These are phyloP conservation scores for Solanum hybrid DNA, from an alignment of 305 asterid genomes.

Conservation along the genomic window DNA sequence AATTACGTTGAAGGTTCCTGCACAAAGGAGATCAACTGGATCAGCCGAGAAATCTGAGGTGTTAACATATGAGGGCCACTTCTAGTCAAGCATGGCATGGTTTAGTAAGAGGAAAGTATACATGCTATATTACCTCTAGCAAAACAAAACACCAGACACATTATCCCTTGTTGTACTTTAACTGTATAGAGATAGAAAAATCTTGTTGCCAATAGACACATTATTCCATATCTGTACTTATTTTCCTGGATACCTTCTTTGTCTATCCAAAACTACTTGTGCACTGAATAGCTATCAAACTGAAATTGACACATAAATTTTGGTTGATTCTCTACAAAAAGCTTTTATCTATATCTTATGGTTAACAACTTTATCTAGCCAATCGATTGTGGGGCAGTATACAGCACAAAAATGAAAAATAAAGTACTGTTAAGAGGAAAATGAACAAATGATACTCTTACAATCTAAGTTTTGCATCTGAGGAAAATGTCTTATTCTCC, in stretches of 20 bases:
- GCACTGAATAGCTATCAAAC: not conserved
- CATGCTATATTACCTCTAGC: not conserved
- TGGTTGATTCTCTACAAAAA: not conserved
- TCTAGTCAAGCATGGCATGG: not conserved
- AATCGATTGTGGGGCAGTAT: not conserved
- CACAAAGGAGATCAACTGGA: constrained; percentile 4
- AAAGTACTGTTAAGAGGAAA: not conserved
- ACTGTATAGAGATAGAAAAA: not conserved
- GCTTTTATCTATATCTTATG: not conserved
- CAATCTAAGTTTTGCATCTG: not conserved
- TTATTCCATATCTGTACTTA: not conserved
- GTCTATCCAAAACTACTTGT: not conserved
- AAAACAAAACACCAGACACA: not conserved
- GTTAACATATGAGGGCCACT: not conserved
- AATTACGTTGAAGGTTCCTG: constrained; percentile 74
- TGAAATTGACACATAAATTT: not conserved
- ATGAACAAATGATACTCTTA: not conserved
- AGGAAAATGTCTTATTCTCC: not conserved
- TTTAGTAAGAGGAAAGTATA: not conserved
- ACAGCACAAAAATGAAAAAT: not conserved
- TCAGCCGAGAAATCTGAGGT: not conserved
- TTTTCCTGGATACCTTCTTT: not conserved
- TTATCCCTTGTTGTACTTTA: not conserved
- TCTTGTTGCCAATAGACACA: not conserved
- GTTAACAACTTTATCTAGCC: not conserved